These are phyloP conservation scores for Alternaria gansuensis DNA, from an alignment of 2,329 filamentous ascomycete genomes.

Conservation along the genomic window DNA sequence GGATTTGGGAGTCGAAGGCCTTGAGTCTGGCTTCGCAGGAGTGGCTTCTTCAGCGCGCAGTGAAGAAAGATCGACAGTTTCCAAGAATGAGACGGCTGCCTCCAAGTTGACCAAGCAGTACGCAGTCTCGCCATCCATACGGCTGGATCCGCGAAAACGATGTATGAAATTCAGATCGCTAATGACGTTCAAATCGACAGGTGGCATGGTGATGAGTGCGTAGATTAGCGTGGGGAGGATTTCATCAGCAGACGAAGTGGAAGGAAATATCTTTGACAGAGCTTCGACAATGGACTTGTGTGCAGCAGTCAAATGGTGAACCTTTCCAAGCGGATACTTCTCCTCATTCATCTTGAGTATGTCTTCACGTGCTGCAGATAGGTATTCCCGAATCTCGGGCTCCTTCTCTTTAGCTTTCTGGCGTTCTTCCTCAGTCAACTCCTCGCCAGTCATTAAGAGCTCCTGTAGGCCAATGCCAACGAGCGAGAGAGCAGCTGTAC, in stretches of 20 bases:
- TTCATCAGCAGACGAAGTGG: conserved; percentile 91
- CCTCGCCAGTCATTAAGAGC: conserved; percentile 67
- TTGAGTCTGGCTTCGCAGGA: conserved; percentile 62
- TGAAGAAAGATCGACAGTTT: conserved; percentile 93
- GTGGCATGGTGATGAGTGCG: conserved; percentile 87
- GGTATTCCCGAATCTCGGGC: conserved; percentile 74
- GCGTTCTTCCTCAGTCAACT: conserved; percentile 64
- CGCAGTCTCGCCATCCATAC: conserved; percentile 90
- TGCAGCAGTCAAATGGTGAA: conserved; percentile 84
- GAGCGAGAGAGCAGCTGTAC: conserved; percentile 87
- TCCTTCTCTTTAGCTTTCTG: conserved; percentile 63
- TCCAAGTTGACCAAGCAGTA: conserved; percentile 97
- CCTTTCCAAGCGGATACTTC: conserved; percentile 87
- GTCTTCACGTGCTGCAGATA: conserved; percentile 73
- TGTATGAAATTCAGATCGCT: conserved; percentile 97
- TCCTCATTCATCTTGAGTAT: conserved; percentile 85
- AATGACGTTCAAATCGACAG: conserved; percentile 85
- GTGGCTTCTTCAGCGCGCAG: conserved; percentile 79
- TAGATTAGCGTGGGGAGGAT: conserved; percentile 98
- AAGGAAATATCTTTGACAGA: conserved; percentile 69
- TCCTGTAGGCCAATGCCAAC: conserved; percentile 90
- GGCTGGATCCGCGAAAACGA: conserved; percentile 83
- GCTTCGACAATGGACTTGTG: conserved; percentile 97
- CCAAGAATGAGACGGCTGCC: conserved; percentile 90
- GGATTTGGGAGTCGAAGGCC: conserved; percentile 57